These are phyloP conservation scores for Elaphomyces granulatus DNA, from an alignment of 495 filamentous ascomycete species.

Conservation along the genomic window DNA sequence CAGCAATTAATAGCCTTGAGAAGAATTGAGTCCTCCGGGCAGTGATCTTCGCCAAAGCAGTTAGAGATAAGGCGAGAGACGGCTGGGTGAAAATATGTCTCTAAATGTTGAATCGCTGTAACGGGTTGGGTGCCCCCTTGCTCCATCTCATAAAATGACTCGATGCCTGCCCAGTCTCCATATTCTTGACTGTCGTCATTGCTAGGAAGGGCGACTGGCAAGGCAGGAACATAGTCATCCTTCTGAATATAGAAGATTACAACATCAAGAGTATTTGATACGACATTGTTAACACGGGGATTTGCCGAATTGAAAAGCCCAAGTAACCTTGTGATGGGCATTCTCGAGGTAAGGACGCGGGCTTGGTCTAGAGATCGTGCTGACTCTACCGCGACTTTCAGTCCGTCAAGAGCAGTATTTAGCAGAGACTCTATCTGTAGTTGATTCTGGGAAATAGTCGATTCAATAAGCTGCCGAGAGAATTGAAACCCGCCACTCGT, in stretches of 20 bases:
- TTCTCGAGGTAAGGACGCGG: constrained; percentile 20
- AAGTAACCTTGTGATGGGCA: constrained; percentile 23
- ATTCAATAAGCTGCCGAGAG: constrained; percentile 37
- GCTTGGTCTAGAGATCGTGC: constrained; percentile 24
- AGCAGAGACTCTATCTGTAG: constrained; percentile 44
- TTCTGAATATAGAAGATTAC: constrained; percentile 26
- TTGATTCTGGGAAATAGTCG: constrained; percentile 46
- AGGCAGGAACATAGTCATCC: constrained; percentile 7
- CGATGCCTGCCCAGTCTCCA: constrained; percentile 49
- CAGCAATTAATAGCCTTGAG: constrained; percentile 44
- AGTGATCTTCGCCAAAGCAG: constrained; percentile 48
- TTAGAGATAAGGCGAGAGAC: constrained; percentile 49
- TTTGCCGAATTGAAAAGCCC: constrained; percentile 24
- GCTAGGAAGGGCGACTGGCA: constrained; percentile 3
- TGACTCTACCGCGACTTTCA: constrained; percentile 35
- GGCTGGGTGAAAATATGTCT: constrained; percentile 34
- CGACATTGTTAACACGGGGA: constrained; percentile 22
- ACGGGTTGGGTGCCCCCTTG: constrained; percentile 10
- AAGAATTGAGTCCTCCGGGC: constrained; percentile 44
- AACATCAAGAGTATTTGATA: constrained; percentile 24
- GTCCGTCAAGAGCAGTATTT: constrained; percentile 35
- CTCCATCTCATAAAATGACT: constrained; percentile 27
- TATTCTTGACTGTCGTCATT: constrained; percentile 65
- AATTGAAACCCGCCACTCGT: constrained; percentile 26
- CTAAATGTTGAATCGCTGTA: constrained; percentile 21